Evolutionary conservation across 1,284 basidiomycete species (phyloP), one percentile per base, ranked within the genome.

Genomic region (Boletus sp.): DNA sequence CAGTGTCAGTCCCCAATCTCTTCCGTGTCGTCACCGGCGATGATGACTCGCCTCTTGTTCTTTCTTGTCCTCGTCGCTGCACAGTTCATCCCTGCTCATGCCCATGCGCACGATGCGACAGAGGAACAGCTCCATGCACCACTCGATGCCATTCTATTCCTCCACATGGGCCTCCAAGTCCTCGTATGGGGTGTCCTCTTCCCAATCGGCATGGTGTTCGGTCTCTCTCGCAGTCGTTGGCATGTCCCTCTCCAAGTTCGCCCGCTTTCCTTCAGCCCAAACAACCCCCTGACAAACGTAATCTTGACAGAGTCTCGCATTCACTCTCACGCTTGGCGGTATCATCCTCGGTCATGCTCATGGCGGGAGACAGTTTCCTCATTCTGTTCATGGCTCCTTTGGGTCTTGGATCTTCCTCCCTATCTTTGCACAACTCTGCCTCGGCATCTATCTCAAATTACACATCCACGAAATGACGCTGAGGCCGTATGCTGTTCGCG

Each of bases 371-470:
- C 76, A 82, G 64, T 95, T 95, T 69, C 82, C 84, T 1, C 79
- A 79, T 38, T 88, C 89, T 14, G 83, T 84, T 3, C 93, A 95
- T 70, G 90, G 88, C 10, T 78, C 77, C 5, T 85, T 91, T 67
- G 91, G 89, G 19, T 87, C 84, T 55, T 82, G 94, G 67, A 78
- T 95, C 51, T 79, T 90, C 63, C 60, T 86, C 40, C 86, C 91
- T 4, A 85, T 95, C 48, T 68, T 82, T 21, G 70, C 80, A 2
- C 96, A 98, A 76, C 80, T 91, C 11, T 71, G 73, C 21, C 79
- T 94, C 55, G 96, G 96, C 9, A 82, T 95, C 61, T 98, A 97
- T 76, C 88, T 98, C 64, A 98, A 97, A 77, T 79, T 97, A 6
- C 97, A 98, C 75, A 88, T 98, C 25, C 83, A 95, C 64, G 93